Base-by-base conservation (phyloP, 2,329 filamentous ascomycete genomes). In the Hirsutella minnesotensis region DNA sequence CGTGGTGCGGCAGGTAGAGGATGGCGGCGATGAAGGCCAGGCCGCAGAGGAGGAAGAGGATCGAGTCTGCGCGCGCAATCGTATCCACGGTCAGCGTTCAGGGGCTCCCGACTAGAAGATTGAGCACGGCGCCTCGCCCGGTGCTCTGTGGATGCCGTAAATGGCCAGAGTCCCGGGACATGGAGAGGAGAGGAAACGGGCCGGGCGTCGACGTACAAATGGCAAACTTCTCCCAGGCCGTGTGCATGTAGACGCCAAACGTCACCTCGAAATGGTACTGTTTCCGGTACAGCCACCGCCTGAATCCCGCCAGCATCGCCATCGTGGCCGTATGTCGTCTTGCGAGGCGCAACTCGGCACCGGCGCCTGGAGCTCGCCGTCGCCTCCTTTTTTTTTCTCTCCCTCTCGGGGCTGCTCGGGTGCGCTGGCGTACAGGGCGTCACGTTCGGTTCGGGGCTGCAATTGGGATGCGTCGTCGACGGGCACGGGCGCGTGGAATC, bases 231-330 rank as follows among this genome's bases (percentile, higher is more conserved):
- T 98, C 92, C 41, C 84, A 88, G 1, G 88, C 84, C 31, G 89
- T 95, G 55, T 95, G 83, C 85, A 98, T 96, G 73, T 98, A 96
- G 21, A 96, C 77, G 47, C 85, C 83, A 65, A 94, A 92, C 12
- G 90, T 95, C 62, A 96, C 90, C 69, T 98, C 92, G 61, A 96
- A 88, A 71, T 96, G 92, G 72, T 96, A 95, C 62, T 89, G 81
- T 75, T 98, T 98, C 64, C 89, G 78, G 65, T 88, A 81, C 52
- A 96, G 73, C 87, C 89, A 95, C 63, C 82, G 81, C 51, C 86
- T 76, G 55, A 94, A 72, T 38, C 66, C 61, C 50, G 70, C 66
- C 53, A 73, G 54, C 39, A 53, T 51, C 38, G 64, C 66, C 58
- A 64, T 58, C 8, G 15, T 19, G 15, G 33, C 33, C 24, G 24